Conservation (phyloP, 371 early-diverging fungal genomes). For the Capillidium heterosporum region DNA sequence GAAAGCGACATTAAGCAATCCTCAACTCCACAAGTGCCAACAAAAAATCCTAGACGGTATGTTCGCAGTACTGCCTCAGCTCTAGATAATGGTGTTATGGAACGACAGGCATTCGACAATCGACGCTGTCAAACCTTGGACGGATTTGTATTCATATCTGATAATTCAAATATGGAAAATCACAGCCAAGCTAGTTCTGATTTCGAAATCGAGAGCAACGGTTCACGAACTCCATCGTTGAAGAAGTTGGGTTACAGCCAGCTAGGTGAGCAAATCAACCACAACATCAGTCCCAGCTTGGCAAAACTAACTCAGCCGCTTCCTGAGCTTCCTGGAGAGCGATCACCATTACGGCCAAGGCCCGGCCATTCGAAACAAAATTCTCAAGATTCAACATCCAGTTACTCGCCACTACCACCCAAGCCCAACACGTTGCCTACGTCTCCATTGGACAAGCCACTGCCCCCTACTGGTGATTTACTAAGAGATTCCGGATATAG, state of each 20-base stretch:
- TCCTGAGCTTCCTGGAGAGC: neutral
- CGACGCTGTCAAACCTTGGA: slow-evolving; percentile 6
- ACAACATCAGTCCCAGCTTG: neutral
- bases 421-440: neutral
- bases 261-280: neutral
- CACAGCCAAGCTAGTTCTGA: neutral
- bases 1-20: too few species aligned
- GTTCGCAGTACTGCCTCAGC: neutral
- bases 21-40: neutral
- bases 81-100: neutral
- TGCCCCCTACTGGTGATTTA: neutral
- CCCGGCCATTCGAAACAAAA: too few species aligned
- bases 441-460: neutral
- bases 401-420: neutral
- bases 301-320: neutral
- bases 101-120: slow-evolving; percentile 1
- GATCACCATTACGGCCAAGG: neutral
- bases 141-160: slow-evolving; percentile 4
- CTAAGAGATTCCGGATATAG: neutral
- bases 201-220: neutral
- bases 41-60: slow-evolving; percentile 4
- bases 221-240: neutral
- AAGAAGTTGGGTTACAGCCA: neutral
- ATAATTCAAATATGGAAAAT: neutral
- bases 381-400: too few species aligned